Evolutionary conservation across 768 basidiomycete species (phyloP), one percentile per base, ranked within the genome.

Genomic region (Butyriboletus loyo): DNA sequence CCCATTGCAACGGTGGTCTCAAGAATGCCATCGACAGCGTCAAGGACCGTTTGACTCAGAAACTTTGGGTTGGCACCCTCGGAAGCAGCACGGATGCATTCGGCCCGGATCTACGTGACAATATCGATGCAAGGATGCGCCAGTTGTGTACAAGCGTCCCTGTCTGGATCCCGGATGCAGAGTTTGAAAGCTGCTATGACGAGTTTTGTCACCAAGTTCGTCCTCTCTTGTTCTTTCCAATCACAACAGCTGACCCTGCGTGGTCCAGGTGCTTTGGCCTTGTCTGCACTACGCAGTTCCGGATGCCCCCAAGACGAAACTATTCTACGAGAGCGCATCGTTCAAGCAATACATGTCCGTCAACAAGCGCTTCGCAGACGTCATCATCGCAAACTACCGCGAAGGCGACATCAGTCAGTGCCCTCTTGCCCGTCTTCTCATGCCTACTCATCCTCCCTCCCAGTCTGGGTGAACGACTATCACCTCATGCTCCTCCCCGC

Each of bases 401-500:
- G 89, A 92, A 22, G 96, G 96, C 44, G 96, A 99, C 68, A 84
- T 98, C 64, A 83, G 78, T 82, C 25, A 13, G 65, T 59, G 6
- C 22, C 24, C 31, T 22, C 43, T 15, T 14, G 24, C 41, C 5
- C 22, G 37, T 41, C 27, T 32, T 52, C 38, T 35, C 49, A 25
- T 40, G 6, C 30, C 21, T 22, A 0, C 56, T 63, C 42, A 65
- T 46, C 36, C 21, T 4, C 3, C 34, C 4, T 47, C 21, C 7
- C 17, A 80, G 78, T 90, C 60, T 89, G 86, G 86, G 79, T 91
- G 4, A 93, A 99, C 71, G 96, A 98, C 73, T 99, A 98, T 71
- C 96, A 99, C 65, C 85, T 98, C 43, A 87, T 97, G 77, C 85
- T 98, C 44, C 82, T 97, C 9, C 96, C 96, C 1, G 78, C 81